A percentile compares a stretch with the other conserved stretches of the same genome.
Conservation (phyloP, 495 filamentous ascomycete genomes). For the Trichoderma parareesei region DNA sequence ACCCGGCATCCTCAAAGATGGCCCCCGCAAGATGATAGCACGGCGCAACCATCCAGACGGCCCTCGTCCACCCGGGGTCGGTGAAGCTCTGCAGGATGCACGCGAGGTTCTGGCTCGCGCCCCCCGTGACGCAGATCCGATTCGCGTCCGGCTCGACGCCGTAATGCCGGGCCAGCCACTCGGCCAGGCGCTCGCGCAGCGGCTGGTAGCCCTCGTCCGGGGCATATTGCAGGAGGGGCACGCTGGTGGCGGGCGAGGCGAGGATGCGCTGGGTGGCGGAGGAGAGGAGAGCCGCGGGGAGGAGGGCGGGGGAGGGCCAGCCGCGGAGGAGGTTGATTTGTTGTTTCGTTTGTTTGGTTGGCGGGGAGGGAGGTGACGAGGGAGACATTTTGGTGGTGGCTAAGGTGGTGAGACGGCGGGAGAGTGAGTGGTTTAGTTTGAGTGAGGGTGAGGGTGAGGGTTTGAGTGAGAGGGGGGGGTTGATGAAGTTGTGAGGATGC, state of each 20-base stretch:
- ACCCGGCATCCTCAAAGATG: conserved; percentile 73
- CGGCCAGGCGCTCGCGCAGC: conserved; percentile 52
- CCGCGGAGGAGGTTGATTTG: conserved; percentile 61
- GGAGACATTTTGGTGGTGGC: neutral
- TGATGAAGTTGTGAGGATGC: neutral
- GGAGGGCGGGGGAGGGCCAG: conserved; percentile 61
- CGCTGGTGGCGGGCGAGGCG: conserved; percentile 45
- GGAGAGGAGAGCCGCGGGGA: conserved; percentile 54
- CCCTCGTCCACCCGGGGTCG: conserved; percentile 65
- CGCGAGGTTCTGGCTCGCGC: conserved; percentile 67
- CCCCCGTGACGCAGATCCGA: conserved; percentile 74
- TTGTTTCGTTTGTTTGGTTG: conserved; percentile 21
- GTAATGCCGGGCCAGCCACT: conserved; percentile 64
- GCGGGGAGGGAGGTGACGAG: neutral
- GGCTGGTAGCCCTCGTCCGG: conserved; percentile 67
- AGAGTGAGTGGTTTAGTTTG: too few species aligned
- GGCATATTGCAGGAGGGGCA: conserved; percentile 62
- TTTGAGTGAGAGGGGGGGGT: too few species aligned
- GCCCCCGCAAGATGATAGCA: conserved; percentile 71
- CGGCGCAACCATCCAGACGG: conserved; percentile 72
- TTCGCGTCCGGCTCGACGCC: conserved; percentile 29
- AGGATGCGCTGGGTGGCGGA: conserved; percentile 49
- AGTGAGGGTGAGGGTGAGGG: too few species aligned
- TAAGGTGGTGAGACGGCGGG: neutral
- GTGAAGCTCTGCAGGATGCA: conserved; percentile 66